These are phyloP conservation scores for Ascoidea asiatica DNA, from an alignment of 805 yeast species.

Conservation along the genomic window DNA sequence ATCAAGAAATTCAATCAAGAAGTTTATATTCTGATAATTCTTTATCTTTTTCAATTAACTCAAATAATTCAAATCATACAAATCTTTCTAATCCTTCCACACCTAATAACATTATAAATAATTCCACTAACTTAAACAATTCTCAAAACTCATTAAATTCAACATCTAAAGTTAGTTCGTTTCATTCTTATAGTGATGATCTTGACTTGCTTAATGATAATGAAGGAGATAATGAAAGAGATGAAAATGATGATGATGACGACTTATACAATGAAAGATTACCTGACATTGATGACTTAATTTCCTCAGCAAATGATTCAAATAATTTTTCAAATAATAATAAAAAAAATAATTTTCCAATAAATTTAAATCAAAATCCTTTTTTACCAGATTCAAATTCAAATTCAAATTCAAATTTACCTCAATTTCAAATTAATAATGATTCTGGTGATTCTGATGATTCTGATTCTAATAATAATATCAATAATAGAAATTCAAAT, in stretches of 20 bases:
- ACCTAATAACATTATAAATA: neutral
- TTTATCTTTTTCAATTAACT: neutral
- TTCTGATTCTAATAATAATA: neutral
- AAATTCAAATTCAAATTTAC: neutral
- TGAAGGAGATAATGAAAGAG: neutral
- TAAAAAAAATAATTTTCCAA: neutral
- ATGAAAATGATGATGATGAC: constrained; percentile 1
- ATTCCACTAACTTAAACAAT: no score
- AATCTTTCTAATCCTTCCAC: neutral
- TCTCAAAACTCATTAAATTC: no score
- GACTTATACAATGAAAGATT: neutral
- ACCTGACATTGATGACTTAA: constrained; percentile 1
- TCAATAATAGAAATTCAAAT: neutral
- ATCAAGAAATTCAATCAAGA: constrained; percentile 4
- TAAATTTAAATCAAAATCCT: constrained; percentile 3
- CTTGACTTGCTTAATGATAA: no score
- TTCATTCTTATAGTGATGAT: no score
- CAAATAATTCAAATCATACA: neutral
- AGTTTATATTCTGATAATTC: constrained; percentile 1
- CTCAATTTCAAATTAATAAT: no score
- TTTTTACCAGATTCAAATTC: neutral
- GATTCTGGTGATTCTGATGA: neutral
- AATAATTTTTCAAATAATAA: neutral
- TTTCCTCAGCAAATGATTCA: neutral
- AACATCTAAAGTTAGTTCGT: no score